These are phyloP conservation scores for Talaromyces sp. DNA, from an alignment of 2,329 filamentous ascomycete genomes.

Conservation along the genomic window DNA sequence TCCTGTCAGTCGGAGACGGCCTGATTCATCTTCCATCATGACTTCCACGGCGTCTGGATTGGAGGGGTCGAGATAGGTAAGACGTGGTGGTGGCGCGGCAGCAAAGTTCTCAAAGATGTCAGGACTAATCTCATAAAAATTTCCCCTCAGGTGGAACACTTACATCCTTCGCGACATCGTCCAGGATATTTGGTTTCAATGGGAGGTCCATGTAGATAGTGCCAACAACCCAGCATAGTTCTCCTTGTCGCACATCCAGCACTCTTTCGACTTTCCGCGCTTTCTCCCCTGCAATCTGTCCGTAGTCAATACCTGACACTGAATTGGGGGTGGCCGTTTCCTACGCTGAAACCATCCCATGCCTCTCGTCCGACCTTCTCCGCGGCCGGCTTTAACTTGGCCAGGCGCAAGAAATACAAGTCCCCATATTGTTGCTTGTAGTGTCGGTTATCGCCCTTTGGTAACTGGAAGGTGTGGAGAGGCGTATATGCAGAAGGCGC, in stretches of 20 bases:
- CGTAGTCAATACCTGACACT: constrained; percentile 9
- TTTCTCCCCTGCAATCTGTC: constrained; percentile 65
- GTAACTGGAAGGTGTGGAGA: constrained; percentile 67
- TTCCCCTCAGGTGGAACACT: constrained; percentile 21
- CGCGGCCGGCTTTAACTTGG: constrained; percentile 78
- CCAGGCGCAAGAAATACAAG: constrained; percentile 91
- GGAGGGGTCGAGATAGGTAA: constrained; percentile 64
- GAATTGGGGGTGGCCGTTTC: constrained; percentile 59
- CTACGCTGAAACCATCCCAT: constrained; percentile 68
- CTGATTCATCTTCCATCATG: constrained; percentile 94
- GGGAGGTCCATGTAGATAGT: constrained; percentile 98
- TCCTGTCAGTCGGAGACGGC: constrained; percentile 75
- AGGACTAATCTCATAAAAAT: background rate
- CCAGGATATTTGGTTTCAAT: constrained; percentile 90
- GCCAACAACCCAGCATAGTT: constrained; percentile 90
- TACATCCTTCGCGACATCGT: constrained; percentile 91
- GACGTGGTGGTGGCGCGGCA: constrained; percentile 68
- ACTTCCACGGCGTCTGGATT: constrained; percentile 51
- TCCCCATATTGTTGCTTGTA: constrained; percentile 96
- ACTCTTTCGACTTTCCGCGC: constrained; percentile 79
- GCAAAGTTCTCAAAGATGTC: constrained; percentile 67
- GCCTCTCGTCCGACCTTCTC: constrained; percentile 67
- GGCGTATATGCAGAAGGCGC: constrained; percentile 64
- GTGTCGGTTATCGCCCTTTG: constrained; percentile 57
- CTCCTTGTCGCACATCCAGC: constrained; percentile 88